phyloP scores from a whole-genome alignment of 345 rosid genomes.

The Kandelia obovata region DNA sequence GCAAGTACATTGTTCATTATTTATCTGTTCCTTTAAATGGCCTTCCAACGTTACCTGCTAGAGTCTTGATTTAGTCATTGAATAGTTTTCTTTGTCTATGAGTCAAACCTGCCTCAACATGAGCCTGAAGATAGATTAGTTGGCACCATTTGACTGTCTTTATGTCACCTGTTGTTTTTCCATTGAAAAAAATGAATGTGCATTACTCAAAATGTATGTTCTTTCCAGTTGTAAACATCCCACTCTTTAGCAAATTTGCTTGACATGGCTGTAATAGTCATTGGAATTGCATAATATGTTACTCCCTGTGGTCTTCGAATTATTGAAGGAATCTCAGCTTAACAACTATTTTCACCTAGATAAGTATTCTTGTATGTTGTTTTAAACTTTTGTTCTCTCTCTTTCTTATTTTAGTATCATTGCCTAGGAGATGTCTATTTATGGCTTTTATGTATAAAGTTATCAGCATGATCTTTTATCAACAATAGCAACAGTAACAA shows the following conservation, averaged over 20 bases:
- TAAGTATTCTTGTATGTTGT: background rate
- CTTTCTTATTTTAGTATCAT: background rate
- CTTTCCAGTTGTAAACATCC: background rate
- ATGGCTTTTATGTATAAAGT: too few relatives aligned
- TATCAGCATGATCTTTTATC: too few relatives aligned
- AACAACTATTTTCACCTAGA: background rate
- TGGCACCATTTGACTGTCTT: background rate
- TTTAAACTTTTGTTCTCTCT: background rate
- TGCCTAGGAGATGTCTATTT: background rate
- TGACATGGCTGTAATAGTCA: constrained; percentile 1
- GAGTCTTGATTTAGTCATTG: too few relatives aligned
- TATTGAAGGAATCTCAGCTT: background rate
- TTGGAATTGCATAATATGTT: background rate
- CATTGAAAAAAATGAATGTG: background rate
- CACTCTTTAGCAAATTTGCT: background rate
- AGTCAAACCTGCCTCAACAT: background rate
- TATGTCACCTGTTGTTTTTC: background rate
- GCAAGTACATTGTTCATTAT: background rate
- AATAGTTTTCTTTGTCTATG: too few relatives aligned
- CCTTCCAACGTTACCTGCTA: too few relatives aligned
- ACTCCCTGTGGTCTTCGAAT: background rate
- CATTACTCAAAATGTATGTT: background rate
- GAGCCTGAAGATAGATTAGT: background rate
- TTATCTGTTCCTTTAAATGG: too few relatives aligned
- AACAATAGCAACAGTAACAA: too few relatives aligned